Base-by-base conservation (phyloP, 306 rosid genomes). In the Dryas drummondii region DNA sequence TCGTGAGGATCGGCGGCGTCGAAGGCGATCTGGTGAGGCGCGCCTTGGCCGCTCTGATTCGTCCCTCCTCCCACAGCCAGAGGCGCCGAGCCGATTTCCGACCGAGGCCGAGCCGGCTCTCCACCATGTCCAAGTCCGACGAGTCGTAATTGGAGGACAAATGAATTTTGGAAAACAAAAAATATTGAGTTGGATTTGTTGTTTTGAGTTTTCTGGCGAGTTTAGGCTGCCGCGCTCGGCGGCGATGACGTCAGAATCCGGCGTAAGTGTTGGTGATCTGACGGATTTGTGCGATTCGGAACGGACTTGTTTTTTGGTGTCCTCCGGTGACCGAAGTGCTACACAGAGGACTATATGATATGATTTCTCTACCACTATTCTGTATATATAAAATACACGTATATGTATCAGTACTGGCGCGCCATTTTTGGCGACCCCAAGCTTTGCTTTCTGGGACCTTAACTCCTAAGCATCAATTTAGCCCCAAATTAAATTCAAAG, bases 31-130 rank as follows among this genome's bases (percentile, higher is more conserved):
- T 94, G 40, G 93, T 94, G 56, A 88, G 77, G 46, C 84, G 99
- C 65, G 99, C 99, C 19, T 74, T 94, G 55, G 41, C 97, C 0
- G 92, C 99, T 14, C 55, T 94, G 86, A 94, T 94, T 79, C 90
- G 99, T 0, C 99, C 99, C 12, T 94, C 99, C 0, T 94, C 97
- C 17, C 99, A 92, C 66, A 92, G 91, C 52, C 99, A 88, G 79
- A 78, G 71, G 56, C 82, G 99, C 40, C 87, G 99, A 9, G 87
- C 79, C 0, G 91, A 84, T 46, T 94, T 88, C 81, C 90, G 56
- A 37, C 93, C 93, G 0, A 73, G 90, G 59, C 97, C 89, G 10
- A 94, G 99, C 88, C 87, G 99, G 26, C 92, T 94, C 40, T 94
- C 98, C 2, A 56, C 82, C 16, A 91, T 94, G 98, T 75, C 85